Evolutionary conservation across 1,139 yeast genomes (phyloP), one percentile per base, ranked within the genome.

Genomic region (Saccharomyces hybrid): DNA sequence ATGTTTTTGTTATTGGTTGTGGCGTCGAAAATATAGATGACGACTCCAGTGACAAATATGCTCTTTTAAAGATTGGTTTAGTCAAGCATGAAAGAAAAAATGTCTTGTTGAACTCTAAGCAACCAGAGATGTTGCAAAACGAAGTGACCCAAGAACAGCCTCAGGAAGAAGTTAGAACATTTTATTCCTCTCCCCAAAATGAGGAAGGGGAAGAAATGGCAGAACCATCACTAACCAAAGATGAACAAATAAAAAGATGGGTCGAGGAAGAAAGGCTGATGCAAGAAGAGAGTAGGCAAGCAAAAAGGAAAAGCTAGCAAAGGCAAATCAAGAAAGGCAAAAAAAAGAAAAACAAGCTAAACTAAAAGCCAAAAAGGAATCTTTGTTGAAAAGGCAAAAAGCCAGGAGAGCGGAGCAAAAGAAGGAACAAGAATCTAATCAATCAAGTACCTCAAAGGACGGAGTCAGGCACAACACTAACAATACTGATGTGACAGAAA

Each of bases 1-100:
- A 64, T 48, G 59, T 66, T 26, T 55, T 56, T 14, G 59, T 66
- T 21, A 49, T 54, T 3, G 61, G 61, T 7, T 64, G 66, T 49
- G 61, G 58, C 46, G 54, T 65, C 27, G 56, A 62, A 32, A 57
- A 56, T 12, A 16, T 38, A 19, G 59, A 59, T 27, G 59, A 56
- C 29, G 56, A 54, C n/a, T 50, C 55, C 9, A 27, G 31, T 3
- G 31, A 46, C 11, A 27, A 46, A 46, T 46, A 24, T 48, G 68
- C 64, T 5, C 58, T 60, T 4, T 53, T 65, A 34, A 61, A 58
- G 46, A 49, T 66, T 16, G 59, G 56, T 9, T 47, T 62, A 34
- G 52, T 55, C 7, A 61, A 60, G 55, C 28, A 46, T 51, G 51
- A n/a, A 24, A 7, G 11, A 32, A n/a, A 14, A 41, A 16, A 19